These are phyloP conservation scores for Fomitopsis schrenkii DNA, from an alignment of 1,284 basidiomycete genomes.

Conservation along the genomic window DNA sequence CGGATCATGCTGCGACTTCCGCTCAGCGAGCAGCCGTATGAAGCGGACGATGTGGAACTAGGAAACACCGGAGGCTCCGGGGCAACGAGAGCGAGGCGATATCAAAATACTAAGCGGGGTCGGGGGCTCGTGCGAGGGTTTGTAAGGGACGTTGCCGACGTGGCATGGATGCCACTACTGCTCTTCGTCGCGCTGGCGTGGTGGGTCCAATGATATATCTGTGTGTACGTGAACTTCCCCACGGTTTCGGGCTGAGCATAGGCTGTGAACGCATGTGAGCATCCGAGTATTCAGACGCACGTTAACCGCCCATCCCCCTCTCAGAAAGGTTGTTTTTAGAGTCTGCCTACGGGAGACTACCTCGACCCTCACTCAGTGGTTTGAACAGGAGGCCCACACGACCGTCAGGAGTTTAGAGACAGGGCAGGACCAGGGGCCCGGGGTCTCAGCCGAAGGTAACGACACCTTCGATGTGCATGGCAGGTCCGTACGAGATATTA, in stretches of 20 bases:
- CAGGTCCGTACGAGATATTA: too few relatives aligned
- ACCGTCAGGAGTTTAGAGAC: too few relatives aligned
- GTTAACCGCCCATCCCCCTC: too few relatives aligned
- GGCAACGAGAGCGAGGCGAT: background rate
- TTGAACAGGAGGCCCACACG: too few relatives aligned
- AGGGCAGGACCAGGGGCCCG: too few relatives aligned
- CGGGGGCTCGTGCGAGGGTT: conserved; percentile 28
- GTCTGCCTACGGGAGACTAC: too few relatives aligned
- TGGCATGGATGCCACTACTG: conserved; percentile 33
- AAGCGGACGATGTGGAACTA: conserved; percentile 3
- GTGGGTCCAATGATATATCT: conserved; percentile 10
- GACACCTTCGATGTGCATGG: too few relatives aligned
- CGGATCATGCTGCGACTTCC: conserved; percentile 26
- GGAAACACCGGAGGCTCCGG: background rate
- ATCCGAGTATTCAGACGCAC: too few relatives aligned
- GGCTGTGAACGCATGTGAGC: too few relatives aligned
- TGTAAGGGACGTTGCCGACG: conserved; percentile 26
- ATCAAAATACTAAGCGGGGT: conserved; percentile 6
- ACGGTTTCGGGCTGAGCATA: background rate
- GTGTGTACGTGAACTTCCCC: conserved; percentile 12
- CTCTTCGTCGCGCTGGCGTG: conserved; percentile 24
- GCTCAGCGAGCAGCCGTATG: conserved; percentile 8
- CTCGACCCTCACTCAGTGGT: too few relatives aligned
- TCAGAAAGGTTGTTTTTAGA: too few relatives aligned
- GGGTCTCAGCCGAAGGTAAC: too few relatives aligned